Percentiles rank a stretch among this genome's conserved stretches.
Evolutionary conservation across 2,329 filamentous ascomycete genomes (phyloP).

Genomic region (Neonectria coccinea): DNA sequence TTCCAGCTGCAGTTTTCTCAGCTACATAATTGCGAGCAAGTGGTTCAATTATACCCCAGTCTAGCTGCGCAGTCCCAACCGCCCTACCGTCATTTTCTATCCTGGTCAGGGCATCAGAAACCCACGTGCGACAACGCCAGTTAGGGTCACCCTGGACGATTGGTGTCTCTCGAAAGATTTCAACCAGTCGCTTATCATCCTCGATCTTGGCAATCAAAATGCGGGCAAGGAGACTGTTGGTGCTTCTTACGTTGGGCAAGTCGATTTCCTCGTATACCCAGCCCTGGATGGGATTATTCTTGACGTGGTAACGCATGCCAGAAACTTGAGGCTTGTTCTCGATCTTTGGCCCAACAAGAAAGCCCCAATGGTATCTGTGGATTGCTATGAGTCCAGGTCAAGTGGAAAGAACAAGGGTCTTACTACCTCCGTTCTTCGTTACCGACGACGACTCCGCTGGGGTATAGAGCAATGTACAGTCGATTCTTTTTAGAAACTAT

Average conservation of each 20-base stretch:
- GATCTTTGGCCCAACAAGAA: too few relatives aligned
- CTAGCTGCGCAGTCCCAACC: constrained; percentile 51
- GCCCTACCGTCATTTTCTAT: constrained; percentile 51
- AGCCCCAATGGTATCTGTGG: too few relatives aligned
- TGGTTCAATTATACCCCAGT: constrained; percentile 53
- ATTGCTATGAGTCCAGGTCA: too few relatives aligned
- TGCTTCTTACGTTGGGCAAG: constrained; percentile 34
- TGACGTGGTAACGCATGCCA: constrained; percentile 51
- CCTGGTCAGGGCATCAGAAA: constrained; percentile 48
- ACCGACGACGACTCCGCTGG: too few relatives aligned
- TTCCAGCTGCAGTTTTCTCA: constrained; percentile 45
- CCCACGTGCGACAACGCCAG: constrained; percentile 57
- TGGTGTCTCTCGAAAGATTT: constrained; percentile 48
- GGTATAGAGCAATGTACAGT: too few relatives aligned
- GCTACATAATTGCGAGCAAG: constrained; percentile 51
- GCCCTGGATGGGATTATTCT: constrained; percentile 34
- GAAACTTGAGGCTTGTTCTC: constrained; percentile 9
- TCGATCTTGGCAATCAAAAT: constrained; percentile 55
- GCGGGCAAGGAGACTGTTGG: constrained; percentile 50
- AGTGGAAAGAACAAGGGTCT: too few relatives aligned
- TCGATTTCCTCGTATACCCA: constrained; percentile 46
- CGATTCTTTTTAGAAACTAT: too few relatives aligned
- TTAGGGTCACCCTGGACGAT: constrained; percentile 49
- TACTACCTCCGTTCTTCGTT: too few relatives aligned
- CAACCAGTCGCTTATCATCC: constrained; percentile 48